phyloP scores from a whole-genome alignment of 345 rosid species.

The Xanthoceras sorbifolium region DNA sequence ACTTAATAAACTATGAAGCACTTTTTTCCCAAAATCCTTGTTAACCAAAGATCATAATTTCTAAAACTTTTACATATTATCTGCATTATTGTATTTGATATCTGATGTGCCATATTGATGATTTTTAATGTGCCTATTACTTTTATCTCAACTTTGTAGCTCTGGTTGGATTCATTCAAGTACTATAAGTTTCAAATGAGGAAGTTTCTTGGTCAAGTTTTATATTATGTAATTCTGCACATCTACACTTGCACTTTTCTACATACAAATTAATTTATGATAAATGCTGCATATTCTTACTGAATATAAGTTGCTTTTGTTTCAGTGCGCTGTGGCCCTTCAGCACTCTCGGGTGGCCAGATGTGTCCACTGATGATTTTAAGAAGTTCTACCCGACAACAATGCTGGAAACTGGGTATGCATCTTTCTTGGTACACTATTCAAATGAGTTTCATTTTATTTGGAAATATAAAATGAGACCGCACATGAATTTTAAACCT shows the following conservation, averaged over 20 bases:
- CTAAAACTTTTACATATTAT: not conserved
- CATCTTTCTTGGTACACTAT: not conserved
- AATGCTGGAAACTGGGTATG: constrained; percentile 94
- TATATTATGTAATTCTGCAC: not conserved
- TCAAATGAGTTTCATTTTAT: not conserved
- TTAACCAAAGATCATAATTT: not conserved
- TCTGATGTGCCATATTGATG: not conserved
- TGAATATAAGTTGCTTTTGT: constrained; percentile 20
- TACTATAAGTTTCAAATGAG: not conserved
- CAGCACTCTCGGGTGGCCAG: constrained; percentile 99
- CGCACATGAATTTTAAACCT: not conserved
- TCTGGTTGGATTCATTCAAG: not conserved
- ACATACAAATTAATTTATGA: not conserved
- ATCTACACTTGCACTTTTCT: not conserved
- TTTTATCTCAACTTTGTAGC: not conserved
- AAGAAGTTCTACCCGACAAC: constrained; percentile 86
- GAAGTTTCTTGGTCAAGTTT: not conserved
- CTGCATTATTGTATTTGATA: not conserved
- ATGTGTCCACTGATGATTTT: constrained; percentile 70
- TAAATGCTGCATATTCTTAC: constrained; percentile 11
- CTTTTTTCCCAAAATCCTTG: too few relatives aligned
- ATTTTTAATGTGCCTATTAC: not conserved
- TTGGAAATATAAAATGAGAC: not conserved
- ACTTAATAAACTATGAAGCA: too few relatives aligned
- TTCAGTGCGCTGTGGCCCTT: constrained; percentile 95